These are phyloP conservation scores for Apiosordaria backusii DNA, from an alignment of 495 filamentous ascomycete species.

Conservation along the genomic window DNA sequence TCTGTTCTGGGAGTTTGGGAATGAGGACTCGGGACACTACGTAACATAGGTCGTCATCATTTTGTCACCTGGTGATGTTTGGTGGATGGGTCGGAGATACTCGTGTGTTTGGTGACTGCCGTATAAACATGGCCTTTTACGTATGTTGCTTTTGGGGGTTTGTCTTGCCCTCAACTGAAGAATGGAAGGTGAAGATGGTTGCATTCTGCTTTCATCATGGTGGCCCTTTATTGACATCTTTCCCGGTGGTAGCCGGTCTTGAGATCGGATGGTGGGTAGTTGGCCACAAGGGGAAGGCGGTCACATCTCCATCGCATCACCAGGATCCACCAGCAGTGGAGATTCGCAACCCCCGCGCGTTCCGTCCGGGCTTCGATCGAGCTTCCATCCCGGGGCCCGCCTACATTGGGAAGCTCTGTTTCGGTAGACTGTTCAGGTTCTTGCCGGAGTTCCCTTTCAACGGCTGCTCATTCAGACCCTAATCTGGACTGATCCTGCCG, in stretches of 20 bases:
- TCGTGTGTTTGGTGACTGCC: neutral
- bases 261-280: too few species aligned
- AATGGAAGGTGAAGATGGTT: too few species aligned
- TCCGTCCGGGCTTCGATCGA: neutral
- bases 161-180: too few species aligned
- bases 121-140: too few species aligned
- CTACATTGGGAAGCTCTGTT: constrained; percentile 15
- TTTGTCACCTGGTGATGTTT: neutral
- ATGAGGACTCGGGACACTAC: neutral
- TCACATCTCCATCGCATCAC: neutral
- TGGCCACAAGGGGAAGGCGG: too few species aligned
- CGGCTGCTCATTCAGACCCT: neutral
- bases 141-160: too few species aligned
- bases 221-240: too few species aligned
- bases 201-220: too few species aligned
- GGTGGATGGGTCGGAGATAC: too few species aligned
- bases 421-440: neutral
- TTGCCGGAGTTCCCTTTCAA: neutral
- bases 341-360: neutral
- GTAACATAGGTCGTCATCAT: neutral
- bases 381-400: neutral
- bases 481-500: neutral
- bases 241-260: too few species aligned
- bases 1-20: neutral
- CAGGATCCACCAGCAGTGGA: neutral